Conservation (phyloP, 371 early-diverging fungal genomes). For the Parasitella parasitica region DNA sequence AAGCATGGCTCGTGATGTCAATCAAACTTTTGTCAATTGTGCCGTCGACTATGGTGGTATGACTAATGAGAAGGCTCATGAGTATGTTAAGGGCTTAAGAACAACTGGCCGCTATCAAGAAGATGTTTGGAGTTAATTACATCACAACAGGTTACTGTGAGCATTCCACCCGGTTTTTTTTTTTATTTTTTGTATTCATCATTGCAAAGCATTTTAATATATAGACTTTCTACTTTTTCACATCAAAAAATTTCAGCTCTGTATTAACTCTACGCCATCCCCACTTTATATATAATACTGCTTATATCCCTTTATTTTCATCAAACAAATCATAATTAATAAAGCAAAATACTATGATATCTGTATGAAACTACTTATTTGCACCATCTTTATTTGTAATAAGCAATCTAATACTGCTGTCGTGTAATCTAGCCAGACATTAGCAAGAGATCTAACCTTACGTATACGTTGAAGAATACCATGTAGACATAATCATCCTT, state of each 20-base stretch:
- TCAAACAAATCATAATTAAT: not conserved
- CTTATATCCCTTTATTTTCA: not conserved
- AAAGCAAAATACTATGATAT: too few species aligned
- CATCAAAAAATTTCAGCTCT: too few species aligned
- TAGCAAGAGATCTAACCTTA: too few species aligned
- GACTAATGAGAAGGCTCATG: conserved; percentile 65
- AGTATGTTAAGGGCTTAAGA: conserved; percentile 83
- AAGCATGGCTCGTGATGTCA: conserved; percentile 94
- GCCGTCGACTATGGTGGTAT: conserved; percentile 71
- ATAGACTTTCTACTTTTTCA: not conserved
- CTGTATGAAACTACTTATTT: too few species aligned
- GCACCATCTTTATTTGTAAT: too few species aligned
- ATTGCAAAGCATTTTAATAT: not conserved
- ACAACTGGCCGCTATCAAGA: conserved; percentile 86
- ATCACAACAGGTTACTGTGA: not conserved
- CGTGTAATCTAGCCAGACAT: too few species aligned
- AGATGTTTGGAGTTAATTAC: conserved; percentile 87
- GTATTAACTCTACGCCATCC: too few species aligned
- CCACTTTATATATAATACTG: not conserved
- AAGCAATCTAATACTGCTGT: too few species aligned
- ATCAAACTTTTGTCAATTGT: conserved; percentile 62
- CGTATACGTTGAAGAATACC: too few species aligned
- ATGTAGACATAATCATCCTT: too few species aligned
- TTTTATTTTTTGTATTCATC: not conserved
- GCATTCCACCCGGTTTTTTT: not conserved